phyloP scores from a whole-genome alignment of 2,329 filamentous ascomycete genomes.

The Pseudopithomyces chartarum region DNA sequence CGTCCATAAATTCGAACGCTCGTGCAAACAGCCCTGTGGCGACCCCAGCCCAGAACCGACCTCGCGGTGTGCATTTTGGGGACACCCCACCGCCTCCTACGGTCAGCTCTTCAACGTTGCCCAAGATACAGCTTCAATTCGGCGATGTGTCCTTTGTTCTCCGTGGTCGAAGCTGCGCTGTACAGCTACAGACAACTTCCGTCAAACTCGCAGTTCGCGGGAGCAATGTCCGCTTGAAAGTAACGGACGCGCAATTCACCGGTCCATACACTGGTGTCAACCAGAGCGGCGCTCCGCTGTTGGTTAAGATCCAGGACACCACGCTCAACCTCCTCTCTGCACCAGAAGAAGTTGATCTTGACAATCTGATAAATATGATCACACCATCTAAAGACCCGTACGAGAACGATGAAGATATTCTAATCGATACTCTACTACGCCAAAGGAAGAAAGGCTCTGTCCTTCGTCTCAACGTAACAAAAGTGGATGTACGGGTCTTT shows the following conservation, averaged over 20 bases:
- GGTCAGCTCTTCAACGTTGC: slow-evolving; percentile 22
- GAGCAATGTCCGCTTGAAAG: slow-evolving; percentile 71
- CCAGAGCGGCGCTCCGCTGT: slow-evolving; percentile 63
- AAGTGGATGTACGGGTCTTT: slow-evolving; percentile 65
- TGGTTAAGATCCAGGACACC: slow-evolving; percentile 68
- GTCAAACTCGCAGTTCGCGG: slow-evolving; percentile 80
- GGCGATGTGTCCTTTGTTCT: slow-evolving; percentile 78
- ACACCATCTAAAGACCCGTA: slow-evolving; percentile 92
- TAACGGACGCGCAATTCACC: slow-evolving; percentile 75
- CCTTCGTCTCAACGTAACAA: slow-evolving; percentile 70
- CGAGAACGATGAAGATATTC: slow-evolving; percentile 87
- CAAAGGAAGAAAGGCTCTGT: slow-evolving; percentile 88
- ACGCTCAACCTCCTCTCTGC: slow-evolving; percentile 70
- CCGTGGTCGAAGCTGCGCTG: slow-evolving; percentile 75
- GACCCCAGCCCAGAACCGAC: slow-evolving; percentile 33
- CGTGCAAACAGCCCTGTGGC: slow-evolving; percentile 50
- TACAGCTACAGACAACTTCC: slow-evolving; percentile 77
- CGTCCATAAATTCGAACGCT: slow-evolving; percentile 78
- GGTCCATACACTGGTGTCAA: slow-evolving; percentile 68
- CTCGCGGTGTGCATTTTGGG: slow-evolving; percentile 64
- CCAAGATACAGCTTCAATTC: slow-evolving; percentile 76
- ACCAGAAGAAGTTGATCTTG: slow-evolving; percentile 80
- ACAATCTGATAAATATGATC: slow-evolving; percentile 80
- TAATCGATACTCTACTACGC: slow-evolving; percentile 86
- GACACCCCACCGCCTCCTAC: slow-evolving; percentile 43